A percentile compares a stretch with the other conserved stretches of the same genome.
These are phyloP conservation scores for Xylariaceae sp. DNA, from an alignment of 2,329 filamentous ascomycete species.

Conservation along the genomic window DNA sequence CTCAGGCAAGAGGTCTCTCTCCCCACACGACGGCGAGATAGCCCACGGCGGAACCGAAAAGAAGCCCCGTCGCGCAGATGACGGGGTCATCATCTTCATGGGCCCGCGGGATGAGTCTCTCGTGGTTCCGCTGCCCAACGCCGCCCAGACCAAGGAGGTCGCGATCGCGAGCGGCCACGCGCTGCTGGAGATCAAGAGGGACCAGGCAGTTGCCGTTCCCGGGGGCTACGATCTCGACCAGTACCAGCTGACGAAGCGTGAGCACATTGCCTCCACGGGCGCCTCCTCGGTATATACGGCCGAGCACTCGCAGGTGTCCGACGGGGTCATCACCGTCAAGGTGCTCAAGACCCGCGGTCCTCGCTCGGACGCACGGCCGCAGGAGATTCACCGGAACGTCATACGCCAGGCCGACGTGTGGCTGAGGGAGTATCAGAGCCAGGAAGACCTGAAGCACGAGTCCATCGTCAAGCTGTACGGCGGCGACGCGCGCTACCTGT, in stretches of 20 bases:
- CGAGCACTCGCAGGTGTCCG: slow-evolving; percentile 43
- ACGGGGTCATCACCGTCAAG: slow-evolving; percentile 52
- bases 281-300: slow-evolving; percentile 51
- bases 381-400: slow-evolving; percentile 45
- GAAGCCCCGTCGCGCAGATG: slow-evolving; percentile 32
- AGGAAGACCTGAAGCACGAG: slow-evolving; percentile 46
- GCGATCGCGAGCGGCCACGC: slow-evolving; percentile 39
- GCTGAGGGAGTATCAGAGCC: slow-evolving; percentile 50
- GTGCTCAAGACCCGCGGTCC: slow-evolving; percentile 47
- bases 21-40: slow-evolving; percentile 27
- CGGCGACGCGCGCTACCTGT: slow-evolving; percentile 52
- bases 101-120: slow-evolving; percentile 41
- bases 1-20: slow-evolving; percentile 44
- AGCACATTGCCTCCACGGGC: slow-evolving; percentile 47
- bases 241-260: slow-evolving; percentile 47
- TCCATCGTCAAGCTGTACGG: slow-evolving; percentile 53
- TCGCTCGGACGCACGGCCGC: slow-evolving; percentile 34
- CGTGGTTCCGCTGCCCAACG: slow-evolving; percentile 43
- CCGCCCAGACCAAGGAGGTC: slow-evolving; percentile 39
- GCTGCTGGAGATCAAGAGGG: slow-evolving; percentile 41
- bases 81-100: slow-evolving; percentile 49
- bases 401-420: slow-evolving; percentile 54
- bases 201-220: slow-evolving; percentile 41
- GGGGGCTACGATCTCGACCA: slow-evolving; percentile 43
- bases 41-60: slow-evolving; percentile 32